Percentiles rank a stretch among this genome's conserved stretches.
Evolutionary conservation across 2,329 filamentous ascomycete genomes (phyloP).

Genomic region (Fusarium keratoplasticum): DNA sequence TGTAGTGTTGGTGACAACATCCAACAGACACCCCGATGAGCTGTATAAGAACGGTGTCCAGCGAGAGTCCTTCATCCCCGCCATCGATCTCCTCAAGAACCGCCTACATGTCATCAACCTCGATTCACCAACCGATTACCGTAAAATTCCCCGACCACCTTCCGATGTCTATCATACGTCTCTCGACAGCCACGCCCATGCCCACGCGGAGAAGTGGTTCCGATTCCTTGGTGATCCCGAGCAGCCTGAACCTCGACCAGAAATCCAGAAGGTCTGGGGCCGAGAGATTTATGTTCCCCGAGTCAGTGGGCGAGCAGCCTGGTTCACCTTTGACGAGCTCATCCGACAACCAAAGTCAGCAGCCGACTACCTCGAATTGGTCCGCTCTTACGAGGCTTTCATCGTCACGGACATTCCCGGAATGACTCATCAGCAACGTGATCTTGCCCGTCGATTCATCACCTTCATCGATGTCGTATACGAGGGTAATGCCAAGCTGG

Average conservation of each 20-base stretch:
- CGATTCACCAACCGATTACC: slow-evolving; percentile 95
- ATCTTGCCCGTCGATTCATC: slow-evolving; percentile 92
- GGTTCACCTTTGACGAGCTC: slow-evolving; percentile 93
- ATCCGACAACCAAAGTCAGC: slow-evolving; percentile 90
- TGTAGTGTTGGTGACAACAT: slow-evolving; percentile 95
- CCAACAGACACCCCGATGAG: slow-evolving; percentile 95
- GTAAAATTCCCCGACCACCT: slow-evolving; percentile 92
- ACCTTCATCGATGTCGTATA: slow-evolving; percentile 98
- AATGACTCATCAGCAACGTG: slow-evolving; percentile 88
- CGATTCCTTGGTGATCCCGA: slow-evolving; percentile 89
- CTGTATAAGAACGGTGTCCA: slow-evolving; percentile 99
- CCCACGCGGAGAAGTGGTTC: slow-evolving; percentile 96
- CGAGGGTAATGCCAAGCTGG: slow-evolving; percentile 91
- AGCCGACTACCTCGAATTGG: slow-evolving; percentile 94
- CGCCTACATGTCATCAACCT: slow-evolving; percentile 91
- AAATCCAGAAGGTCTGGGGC: slow-evolving; percentile 90
- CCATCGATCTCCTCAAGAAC: slow-evolving; percentile 89
- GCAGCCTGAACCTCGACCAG: slow-evolving; percentile 78
- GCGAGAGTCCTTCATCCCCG: slow-evolving; percentile 93
- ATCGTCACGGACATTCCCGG: slow-evolving; percentile 91
- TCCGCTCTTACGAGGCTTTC: slow-evolving; percentile 90
- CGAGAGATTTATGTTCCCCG: slow-evolving; percentile 87
- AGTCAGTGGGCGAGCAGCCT: slow-evolving; percentile 88
- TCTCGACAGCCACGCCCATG: slow-evolving; percentile 79
- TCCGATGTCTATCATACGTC: slow-evolving; percentile 95